Base-by-base conservation (phyloP, 192 early-diverging fungal genomes). In the Entomortierella chlamydospora region DNA sequence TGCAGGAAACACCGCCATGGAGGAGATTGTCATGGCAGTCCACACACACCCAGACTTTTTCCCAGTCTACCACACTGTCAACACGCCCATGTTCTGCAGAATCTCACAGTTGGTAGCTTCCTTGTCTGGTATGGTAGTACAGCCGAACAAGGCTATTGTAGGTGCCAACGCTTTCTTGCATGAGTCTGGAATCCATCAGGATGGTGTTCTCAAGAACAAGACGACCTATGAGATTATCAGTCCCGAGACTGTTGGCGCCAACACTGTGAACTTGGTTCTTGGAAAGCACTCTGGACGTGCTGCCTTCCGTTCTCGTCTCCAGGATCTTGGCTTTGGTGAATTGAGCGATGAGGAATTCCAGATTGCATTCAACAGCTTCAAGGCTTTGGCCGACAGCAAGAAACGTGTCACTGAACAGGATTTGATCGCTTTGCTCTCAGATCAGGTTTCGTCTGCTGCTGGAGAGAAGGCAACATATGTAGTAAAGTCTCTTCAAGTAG, bases 111-210 rank as follows among this genome's bases (percentile, higher is more conserved):
- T 99, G 81, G 96, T 99, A 30, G 90, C 92, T 23, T 89, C 90
- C 41, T 89, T 94, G 34, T 94, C 95, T 4, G 97, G 97, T 23
- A 97, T 99, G 96, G 81, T 90, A n/a, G 92, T 99, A 47, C 97
- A 99, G 81, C 90, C 95, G 30, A 99, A 99, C 89, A 99, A 99
- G 86, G 96, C 97, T 47, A 99, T 99, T 73, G 97, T 99, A 42
- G 97, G 97, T 29, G 90, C 92, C 59, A 99, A 99, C 70, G 97
- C 97, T 25, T 99, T 99, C 67, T 85, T 96, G 73, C 97, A 99
- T 81, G 96, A 99, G 86, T 95, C 94, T 67, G 97, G 97, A 33
- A 99, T 99, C 82, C 97, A 99, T 83, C 97, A 99, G 82, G 97
- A 99, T 82, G 97, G 97, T 61, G 93, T 99, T 60, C 89, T 99